phyloP scores from a whole-genome alignment of 2,329 filamentous ascomycete genomes.

The Lecanicillium sp. region DNA sequence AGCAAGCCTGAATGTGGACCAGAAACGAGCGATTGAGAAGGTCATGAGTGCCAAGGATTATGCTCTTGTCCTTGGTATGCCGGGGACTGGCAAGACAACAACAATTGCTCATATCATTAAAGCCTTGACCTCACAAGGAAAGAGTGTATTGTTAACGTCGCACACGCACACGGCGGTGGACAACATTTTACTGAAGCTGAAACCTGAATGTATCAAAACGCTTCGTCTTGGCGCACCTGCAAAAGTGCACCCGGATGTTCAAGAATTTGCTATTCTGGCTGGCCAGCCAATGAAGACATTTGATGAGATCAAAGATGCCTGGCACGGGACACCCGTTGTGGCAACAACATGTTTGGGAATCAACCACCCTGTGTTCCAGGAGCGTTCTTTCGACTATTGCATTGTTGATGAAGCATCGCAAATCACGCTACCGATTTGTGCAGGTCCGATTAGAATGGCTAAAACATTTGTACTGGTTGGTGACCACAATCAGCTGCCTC shows the following conservation, averaged over 20 bases:
- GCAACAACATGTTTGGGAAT: constrained; percentile 93
- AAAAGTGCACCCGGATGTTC: constrained; percentile 84
- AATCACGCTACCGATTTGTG: constrained; percentile 89
- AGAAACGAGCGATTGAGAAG: constrained; percentile 79
- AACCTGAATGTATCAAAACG: constrained; percentile 67
- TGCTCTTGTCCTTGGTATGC: constrained; percentile 96
- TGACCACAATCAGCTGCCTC: constrained; percentile 92
- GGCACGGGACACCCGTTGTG: constrained; percentile 81
- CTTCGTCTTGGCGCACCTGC: constrained; percentile 77
- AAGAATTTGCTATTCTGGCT: constrained; percentile 74
- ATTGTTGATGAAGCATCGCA: constrained; percentile 98
- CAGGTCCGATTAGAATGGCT: constrained; percentile 90
- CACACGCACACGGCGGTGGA: constrained; percentile 98
- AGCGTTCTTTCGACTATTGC: constrained; percentile 91
- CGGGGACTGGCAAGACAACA: constrained; percentile 95
- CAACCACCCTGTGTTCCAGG: constrained; percentile 79
- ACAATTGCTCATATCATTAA: constrained; percentile 97
- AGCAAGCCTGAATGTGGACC: constrained; percentile 75
- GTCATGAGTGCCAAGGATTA: constrained; percentile 96
- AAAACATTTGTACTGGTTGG: constrained; percentile 90
- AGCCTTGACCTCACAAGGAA: constrained; percentile 78
- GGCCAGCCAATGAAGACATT: constrained; percentile 66
- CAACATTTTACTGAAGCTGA: constrained; percentile 92
- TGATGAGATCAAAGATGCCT: constrained; percentile 75
- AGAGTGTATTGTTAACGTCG: constrained; percentile 86